phyloP scores from a whole-genome alignment of 257 asterid species.

The Solanum paucissectum region DNA sequence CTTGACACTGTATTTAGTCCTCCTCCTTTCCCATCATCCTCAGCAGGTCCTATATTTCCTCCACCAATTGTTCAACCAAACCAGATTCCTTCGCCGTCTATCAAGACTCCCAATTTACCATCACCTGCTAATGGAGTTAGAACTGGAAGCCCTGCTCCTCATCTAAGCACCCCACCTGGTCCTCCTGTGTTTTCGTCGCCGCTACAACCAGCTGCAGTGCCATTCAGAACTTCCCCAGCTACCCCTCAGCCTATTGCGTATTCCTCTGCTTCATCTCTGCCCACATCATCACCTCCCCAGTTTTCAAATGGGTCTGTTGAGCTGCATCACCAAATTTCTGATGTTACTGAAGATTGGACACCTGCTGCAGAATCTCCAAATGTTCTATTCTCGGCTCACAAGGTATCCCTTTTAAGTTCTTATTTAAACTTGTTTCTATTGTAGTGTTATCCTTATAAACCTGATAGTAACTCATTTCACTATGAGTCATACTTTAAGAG shows the following conservation, averaged over 20 bases:
- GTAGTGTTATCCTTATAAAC: not conserved
- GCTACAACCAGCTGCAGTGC: conserved; percentile 92
- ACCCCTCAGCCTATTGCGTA: conserved; percentile 87
- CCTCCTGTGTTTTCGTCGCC: conserved; percentile 96
- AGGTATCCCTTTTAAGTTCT: conserved; percentile 34
- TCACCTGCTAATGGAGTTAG: conserved; percentile 59
- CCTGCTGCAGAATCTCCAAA: conserved; percentile 48
- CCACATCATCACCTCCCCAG: conserved; percentile 60
- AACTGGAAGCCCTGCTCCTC: conserved; percentile 53
- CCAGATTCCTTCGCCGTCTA: conserved; percentile 56
- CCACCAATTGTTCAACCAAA: conserved; percentile 50
- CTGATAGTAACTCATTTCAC: not conserved
- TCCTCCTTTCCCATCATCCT: conserved; percentile 37
- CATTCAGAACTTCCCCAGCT: conserved; percentile 90
- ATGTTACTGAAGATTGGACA: conserved; percentile 35
- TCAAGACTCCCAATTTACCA: conserved; percentile 53
- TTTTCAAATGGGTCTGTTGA: conserved; percentile 63
- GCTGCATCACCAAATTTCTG: conserved; percentile 50
- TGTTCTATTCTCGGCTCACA: conserved; percentile 80
- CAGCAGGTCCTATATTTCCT: conserved; percentile 43
- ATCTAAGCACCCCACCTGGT: conserved; percentile 93
- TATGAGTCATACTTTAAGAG: not conserved
- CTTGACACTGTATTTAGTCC: conserved; percentile 23
- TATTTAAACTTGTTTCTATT: not conserved
- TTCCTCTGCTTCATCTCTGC: conserved; percentile 66